These are phyloP conservation scores for Cystobasidium slooffiae DNA, from an alignment of 1,284 basidiomycete species.

Conservation along the genomic window DNA sequence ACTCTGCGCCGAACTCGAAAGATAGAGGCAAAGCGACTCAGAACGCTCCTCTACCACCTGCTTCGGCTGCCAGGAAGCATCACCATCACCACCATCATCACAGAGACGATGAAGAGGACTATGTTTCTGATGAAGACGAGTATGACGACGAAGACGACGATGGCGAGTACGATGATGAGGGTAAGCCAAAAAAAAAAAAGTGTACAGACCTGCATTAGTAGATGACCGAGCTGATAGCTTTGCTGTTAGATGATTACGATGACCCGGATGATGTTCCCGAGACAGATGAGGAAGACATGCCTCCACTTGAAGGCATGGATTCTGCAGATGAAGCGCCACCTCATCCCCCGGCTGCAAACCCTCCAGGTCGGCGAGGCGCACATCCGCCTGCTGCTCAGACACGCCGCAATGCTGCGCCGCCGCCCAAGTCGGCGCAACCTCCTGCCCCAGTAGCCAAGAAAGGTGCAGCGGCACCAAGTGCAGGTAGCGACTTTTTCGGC, in stretches of 20 bases:
- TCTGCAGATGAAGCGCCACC: constrained; percentile 55
- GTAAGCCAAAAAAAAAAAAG: constrained; percentile 57
- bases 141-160: constrained; percentile 63
- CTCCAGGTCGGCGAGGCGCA: constrained; percentile 34
- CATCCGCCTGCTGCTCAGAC: constrained; percentile 52
- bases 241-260: constrained; percentile 60
- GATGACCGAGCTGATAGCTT: too few relatives aligned
- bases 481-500: constrained; percentile 71
- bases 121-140: constrained; percentile 47
- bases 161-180: constrained; percentile 60
- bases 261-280: constrained; percentile 65
- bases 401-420: constrained; percentile 55
- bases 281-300: constrained; percentile 64
- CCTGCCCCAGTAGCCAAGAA: constrained; percentile 32
- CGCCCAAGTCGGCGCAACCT: constrained; percentile 59
- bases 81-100: constrained; percentile 55
- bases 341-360: constrained; percentile 34
- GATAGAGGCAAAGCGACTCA: constrained; percentile 32
- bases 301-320: constrained; percentile 53
- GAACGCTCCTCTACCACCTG: constrained; percentile 13
- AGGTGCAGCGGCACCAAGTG: constrained; percentile 34
- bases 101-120: constrained; percentile 48
- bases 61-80: constrained; percentile 35
- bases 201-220: constrained; percentile 61
- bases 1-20: constrained; percentile 28